A percentile compares a stretch with the other conserved stretches of the same genome.
Evolutionary conservation across 495 filamentous ascomycete species (phyloP).

Genomic region (Penicillium macrosclerotiorum): DNA sequence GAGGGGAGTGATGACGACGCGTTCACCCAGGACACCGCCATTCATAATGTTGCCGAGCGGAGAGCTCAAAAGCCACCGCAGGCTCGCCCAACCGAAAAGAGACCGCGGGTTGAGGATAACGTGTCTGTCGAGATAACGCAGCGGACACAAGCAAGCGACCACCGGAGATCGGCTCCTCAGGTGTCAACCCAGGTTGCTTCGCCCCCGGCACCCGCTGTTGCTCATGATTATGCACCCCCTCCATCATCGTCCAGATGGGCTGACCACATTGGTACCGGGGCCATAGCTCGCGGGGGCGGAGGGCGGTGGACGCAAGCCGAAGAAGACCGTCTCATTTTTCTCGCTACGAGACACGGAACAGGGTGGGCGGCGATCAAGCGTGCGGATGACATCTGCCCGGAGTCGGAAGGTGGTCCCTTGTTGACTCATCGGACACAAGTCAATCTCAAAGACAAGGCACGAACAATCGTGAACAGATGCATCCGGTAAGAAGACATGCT

Average conservation of each 20-base stretch:
- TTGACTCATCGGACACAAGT: constrained; percentile 68
- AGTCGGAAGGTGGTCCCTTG: constrained; percentile 18
- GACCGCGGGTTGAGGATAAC: neutral
- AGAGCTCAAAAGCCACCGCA: constrained; percentile 24
- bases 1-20: constrained; percentile 9
- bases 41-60: constrained; percentile 8
- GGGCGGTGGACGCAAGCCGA: constrained; percentile 23
- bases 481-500: constrained; percentile 15
- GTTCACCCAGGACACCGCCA: constrained; percentile 16
- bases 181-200: too few relatives aligned
- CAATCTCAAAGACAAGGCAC: constrained; percentile 78
- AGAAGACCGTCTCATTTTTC: constrained; percentile 26
- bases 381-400: constrained; percentile 24
- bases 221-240: too few relatives aligned
- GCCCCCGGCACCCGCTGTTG: too few relatives aligned
- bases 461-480: constrained; percentile 54
- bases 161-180: too few relatives aligned
- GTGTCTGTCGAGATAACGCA: constrained; percentile 7
- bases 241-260: too few relatives aligned
- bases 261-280: too few relatives aligned
- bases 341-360: constrained; percentile 20
- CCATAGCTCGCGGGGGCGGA: neutral
- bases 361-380: constrained; percentile 29
- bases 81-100: constrained; percentile 2
- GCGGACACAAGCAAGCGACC: neutral